Evolutionary conservation across 306 rosid species (phyloP).

Genomic region (Corylus heterophylla): DNA sequence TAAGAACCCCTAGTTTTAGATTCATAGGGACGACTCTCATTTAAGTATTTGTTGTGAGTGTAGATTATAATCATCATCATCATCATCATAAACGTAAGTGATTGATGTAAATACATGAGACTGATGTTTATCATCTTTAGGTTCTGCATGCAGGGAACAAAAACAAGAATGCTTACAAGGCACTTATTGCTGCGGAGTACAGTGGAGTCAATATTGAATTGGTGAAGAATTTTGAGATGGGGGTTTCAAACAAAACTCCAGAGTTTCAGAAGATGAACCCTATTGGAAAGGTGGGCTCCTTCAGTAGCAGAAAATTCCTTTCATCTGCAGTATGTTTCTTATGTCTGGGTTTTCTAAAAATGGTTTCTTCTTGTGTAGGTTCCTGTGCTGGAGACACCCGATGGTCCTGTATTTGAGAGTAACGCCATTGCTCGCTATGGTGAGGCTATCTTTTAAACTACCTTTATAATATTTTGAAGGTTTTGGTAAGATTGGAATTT

Average conservation of each 20-base stretch:
- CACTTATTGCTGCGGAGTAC: conserved; percentile 59
- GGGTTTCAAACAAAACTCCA: conserved; percentile 69
- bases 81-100: background rate
- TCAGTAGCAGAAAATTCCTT: background rate
- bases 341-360: background rate
- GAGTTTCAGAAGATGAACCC: conserved; percentile 81
- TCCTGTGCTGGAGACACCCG: conserved; percentile 75
- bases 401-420: conserved; percentile 79
- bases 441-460: conserved; percentile 7
- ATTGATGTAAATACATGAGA: background rate
- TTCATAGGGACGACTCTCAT: background rate
- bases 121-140: conserved; percentile 31
- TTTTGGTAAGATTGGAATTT: background rate
- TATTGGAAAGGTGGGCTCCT: conserved; percentile 65
- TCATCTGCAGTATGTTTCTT: background rate
- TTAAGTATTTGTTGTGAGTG: background rate
- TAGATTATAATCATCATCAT: background rate
- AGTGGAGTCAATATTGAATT: conserved; percentile 56
- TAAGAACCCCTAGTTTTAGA: background rate
- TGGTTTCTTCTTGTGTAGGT: conserved; percentile 31
- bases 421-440: conserved; percentile 86
- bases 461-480: background rate
- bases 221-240: conserved; percentile 59
- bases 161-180: conserved; percentile 67
- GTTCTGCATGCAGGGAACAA: conserved; percentile 50